Percentiles rank a stretch among this genome's conserved stretches.
Evolutionary conservation across 371 early-diverging fungal species (phyloP).

Genomic region (Apophysomyces trapeziformis): DNA sequence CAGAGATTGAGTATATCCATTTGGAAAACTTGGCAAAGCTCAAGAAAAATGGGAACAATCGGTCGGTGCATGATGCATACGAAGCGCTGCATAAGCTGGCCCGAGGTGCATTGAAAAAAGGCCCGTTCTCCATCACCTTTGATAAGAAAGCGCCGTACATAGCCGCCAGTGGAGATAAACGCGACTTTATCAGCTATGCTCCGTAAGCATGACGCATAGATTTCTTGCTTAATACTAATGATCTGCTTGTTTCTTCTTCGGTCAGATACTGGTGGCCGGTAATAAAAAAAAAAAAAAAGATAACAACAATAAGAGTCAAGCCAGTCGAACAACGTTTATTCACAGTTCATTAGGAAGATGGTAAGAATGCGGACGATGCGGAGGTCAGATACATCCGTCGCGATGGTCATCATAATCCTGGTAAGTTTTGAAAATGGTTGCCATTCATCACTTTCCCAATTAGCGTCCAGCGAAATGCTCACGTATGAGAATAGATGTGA

Average conservation of each 20-base stretch:
- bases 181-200: slow-evolving; percentile 49
- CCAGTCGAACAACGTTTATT: background rate
- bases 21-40: slow-evolving; percentile 17
- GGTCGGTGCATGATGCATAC: slow-evolving; percentile 13
- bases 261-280: slow-evolving; percentile 52
- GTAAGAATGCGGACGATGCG: slow-evolving; percentile 2
- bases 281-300: slow-evolving; percentile 4
- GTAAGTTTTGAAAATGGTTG: slow-evolving; percentile 14
- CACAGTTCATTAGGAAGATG: background rate
- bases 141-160: slow-evolving; percentile 34
- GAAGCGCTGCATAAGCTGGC: slow-evolving; percentile 32
- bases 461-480: background rate
- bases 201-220: slow-evolving; percentile 31
- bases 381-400: slow-evolving; percentile 33
- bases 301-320: too few species aligned
- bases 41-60: slow-evolving; percentile 11
- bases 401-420: slow-evolving; percentile 51
- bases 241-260: too few species aligned
- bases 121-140: slow-evolving; percentile 38
- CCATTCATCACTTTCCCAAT: too few species aligned
- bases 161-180: slow-evolving; percentile 39
- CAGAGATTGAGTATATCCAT: slow-evolving; percentile 45
- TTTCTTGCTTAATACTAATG: too few species aligned
- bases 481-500: slow-evolving; percentile 26
- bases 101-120: slow-evolving; percentile 35